Conservation (phyloP, 176 grass and related monocot species). For the Areca catechu region DNA sequence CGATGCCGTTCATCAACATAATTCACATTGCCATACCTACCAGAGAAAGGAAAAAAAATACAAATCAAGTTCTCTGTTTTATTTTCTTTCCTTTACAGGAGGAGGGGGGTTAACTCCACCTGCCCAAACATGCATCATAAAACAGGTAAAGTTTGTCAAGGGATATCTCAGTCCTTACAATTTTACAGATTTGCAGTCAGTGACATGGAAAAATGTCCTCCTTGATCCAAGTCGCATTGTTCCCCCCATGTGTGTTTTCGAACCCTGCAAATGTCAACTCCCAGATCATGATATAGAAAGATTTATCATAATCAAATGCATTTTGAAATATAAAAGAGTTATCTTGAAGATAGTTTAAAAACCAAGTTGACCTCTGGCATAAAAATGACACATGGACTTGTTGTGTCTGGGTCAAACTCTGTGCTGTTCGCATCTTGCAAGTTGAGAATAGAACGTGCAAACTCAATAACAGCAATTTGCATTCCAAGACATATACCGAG, state of each 20-base stretch:
- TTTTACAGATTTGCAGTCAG: slow-evolving; percentile 34
- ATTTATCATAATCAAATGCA: too few species aligned
- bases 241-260: slow-evolving; percentile 30
- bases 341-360: neutral
- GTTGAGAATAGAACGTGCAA: slow-evolving; percentile 34
- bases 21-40: slow-evolving; percentile 32
- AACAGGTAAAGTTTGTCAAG: too few species aligned
- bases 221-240: slow-evolving; percentile 48
- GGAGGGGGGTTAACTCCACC: too few species aligned
- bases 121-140: too few species aligned
- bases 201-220: slow-evolving; percentile 30
- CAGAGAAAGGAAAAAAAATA: neutral
- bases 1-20: slow-evolving; percentile 46
- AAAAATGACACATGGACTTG: slow-evolving; percentile 32
- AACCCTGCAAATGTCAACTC: slow-evolving; percentile 16
- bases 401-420: slow-evolving; percentile 31
- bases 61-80: too few species aligned
- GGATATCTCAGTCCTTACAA: slow-evolving; percentile 26
- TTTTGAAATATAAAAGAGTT: too few species aligned
- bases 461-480: slow-evolving; percentile 48
- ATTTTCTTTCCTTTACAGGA: too few species aligned
- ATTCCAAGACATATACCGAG: slow-evolving; percentile 57
- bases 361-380: slow-evolving; percentile 36
- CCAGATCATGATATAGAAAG: neutral
- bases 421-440: slow-evolving; percentile 32